Percentiles rank a stretch among this genome's conserved stretches.
Evolutionary conservation across 306 rosid species (phyloP).

Genomic region (Cotoneaster glaucophyllus): DNA sequence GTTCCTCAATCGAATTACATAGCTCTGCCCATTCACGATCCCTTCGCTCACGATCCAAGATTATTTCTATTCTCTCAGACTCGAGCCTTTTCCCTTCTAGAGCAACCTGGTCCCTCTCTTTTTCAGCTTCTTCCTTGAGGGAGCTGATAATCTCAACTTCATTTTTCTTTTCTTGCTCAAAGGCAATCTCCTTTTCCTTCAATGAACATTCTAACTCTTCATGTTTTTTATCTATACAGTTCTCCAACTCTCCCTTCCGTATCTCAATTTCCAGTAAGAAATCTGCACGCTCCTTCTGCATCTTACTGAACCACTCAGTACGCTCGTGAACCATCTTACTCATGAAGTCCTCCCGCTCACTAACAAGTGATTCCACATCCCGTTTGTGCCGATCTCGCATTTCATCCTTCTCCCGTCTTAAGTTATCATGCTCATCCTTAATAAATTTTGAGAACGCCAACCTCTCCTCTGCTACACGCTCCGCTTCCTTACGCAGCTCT

Average conservation of each 20-base stretch:
- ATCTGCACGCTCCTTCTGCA: constrained; percentile 85
- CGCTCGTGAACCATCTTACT: constrained; percentile 74
- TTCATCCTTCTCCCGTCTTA: constrained; percentile 58
- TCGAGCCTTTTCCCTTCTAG: constrained; percentile 73
- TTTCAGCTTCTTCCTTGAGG: constrained; percentile 64
- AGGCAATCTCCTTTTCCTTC: constrained; percentile 58
- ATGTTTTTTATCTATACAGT: constrained; percentile 74
- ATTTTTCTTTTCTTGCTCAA: constrained; percentile 73
- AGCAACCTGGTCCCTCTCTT: constrained; percentile 71
- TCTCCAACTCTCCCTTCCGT: constrained; percentile 67
- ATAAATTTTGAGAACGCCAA: constrained; percentile 53
- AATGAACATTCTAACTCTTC: constrained; percentile 83
- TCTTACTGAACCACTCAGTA: constrained; percentile 77
- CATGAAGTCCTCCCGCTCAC: constrained; percentile 83
- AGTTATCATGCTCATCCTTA: constrained; percentile 66
- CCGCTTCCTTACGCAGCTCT: constrained; percentile 62
- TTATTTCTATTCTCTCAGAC: constrained; percentile 69
- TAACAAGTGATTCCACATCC: constrained; percentile 55
- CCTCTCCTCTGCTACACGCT: constrained; percentile 61
- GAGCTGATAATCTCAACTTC: constrained; percentile 50
- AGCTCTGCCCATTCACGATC: constrained; percentile 90
- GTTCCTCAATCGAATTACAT: constrained; percentile 74
- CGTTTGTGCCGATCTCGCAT: constrained; percentile 58
- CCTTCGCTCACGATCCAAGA: constrained; percentile 76
- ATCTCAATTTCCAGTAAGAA: constrained; percentile 70